Base-by-base conservation (phyloP, 2,329 filamentous ascomycete species). In the Talaromyces rugulosus region DNA sequence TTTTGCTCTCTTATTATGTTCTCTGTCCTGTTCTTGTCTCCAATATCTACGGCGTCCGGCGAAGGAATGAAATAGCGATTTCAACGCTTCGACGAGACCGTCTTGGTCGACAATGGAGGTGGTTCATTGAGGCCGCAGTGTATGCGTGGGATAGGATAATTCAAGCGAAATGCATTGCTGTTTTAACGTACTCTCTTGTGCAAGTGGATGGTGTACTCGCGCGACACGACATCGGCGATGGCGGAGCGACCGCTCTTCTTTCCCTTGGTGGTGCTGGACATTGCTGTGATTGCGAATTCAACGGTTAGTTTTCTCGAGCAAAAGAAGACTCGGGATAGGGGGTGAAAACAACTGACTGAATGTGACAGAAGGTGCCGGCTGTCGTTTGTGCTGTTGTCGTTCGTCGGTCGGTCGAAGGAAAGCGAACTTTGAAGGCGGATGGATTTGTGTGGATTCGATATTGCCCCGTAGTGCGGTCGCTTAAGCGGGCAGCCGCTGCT, bases 161-260 rank as follows among this genome's bases (percentile, higher is more conserved):
- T n/a, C 52, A 55, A 36, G 52, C 52, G 52, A 55, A 18, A 36
- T 53, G 33, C 33, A 36, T 53, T 23, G 23, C 40, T 23, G 4
- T 27, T 47, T 75, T 74, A 80, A 90, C 90, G 81, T 93, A 96
- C 91, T 84, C 94, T 90, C 91, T 96, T 98, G 91, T 99, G 95
- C 76, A 99, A 85, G 88, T 99, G 94, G 85, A 99, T 98, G 83
- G 95, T 99, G 89, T 99, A 99, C 87, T 99, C 96, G 87, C 95
- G 92, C 77, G 95, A 89, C 82, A 99, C 94, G 80, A 99, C 96
- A 84, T 99, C 94, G 83, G 92, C 89, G 82, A 99, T 96, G 85
- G 96, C 96, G 82, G 92, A 96, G 80, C 93, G 91, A 76, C 82
- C 80, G 72, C 81, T 74, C 83, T 89, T 90, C 85, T 89, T 89